These are phyloP conservation scores for Ascochyta koolunga DNA, from an alignment of 2,329 filamentous ascomycete genomes.

Conservation along the genomic window DNA sequence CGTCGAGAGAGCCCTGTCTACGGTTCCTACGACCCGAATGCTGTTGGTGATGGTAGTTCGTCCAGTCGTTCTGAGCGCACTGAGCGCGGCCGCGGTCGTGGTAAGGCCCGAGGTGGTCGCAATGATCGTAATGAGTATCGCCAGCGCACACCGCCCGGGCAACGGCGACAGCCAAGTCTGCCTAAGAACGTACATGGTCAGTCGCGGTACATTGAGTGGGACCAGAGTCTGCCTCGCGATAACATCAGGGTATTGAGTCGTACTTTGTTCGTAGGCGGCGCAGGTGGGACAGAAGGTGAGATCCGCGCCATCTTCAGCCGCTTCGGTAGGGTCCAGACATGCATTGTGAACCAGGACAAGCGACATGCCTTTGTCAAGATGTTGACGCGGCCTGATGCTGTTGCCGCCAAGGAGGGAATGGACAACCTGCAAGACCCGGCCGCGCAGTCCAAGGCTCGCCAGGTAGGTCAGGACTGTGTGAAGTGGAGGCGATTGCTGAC, in stretches of 20 bases:
- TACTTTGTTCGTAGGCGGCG: constrained; percentile 95
- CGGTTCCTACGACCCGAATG: constrained; percentile 73
- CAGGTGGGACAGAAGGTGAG: constrained; percentile 75
- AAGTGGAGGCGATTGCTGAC: constrained; percentile 21
- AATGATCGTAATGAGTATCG: constrained; percentile 70
- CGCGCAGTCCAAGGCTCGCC: constrained; percentile 66
- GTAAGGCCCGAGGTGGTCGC: constrained; percentile 50
- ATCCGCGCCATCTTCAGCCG: constrained; percentile 79
- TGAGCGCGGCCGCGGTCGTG: constrained; percentile 62
- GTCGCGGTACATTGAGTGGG: constrained; percentile 81
- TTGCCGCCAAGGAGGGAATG: constrained; percentile 84
- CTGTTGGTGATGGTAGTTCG: constrained; percentile 60
- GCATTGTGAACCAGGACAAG: constrained; percentile 98
- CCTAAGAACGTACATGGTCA: constrained; percentile 39
- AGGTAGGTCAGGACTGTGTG: constrained; percentile 32
- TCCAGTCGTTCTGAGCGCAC: constrained; percentile 64
- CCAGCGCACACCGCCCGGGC: constrained; percentile 82
- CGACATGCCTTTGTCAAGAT: constrained; percentile 99
- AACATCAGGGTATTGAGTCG: constrained; percentile 86
- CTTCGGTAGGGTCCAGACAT: constrained; percentile 90
- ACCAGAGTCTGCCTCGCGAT: constrained; percentile 73
- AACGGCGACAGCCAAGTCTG: constrained; percentile 65
- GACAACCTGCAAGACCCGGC: constrained; percentile 76
- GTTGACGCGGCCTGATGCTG: constrained; percentile 85
- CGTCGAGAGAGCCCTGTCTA: constrained; percentile 73